Evolutionary conservation across 805 yeast species (phyloP).

Genomic region (Barnettozyma californica): DNA sequence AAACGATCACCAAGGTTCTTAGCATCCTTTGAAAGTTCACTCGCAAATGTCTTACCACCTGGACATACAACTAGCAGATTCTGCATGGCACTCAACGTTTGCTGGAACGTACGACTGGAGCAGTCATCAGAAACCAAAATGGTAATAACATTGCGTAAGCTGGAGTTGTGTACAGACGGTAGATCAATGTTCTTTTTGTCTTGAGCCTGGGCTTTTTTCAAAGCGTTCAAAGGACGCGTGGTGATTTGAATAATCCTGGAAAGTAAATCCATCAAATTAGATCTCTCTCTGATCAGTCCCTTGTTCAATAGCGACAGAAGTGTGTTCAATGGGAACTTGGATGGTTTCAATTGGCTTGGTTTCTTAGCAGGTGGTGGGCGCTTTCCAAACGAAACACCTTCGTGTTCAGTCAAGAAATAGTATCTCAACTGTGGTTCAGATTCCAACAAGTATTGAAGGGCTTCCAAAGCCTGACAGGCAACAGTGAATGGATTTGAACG

Average conservation of each 20-base stretch:
- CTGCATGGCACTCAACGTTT: constrained; percentile 76
- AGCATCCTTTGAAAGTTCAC: constrained; percentile 62
- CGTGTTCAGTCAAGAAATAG: constrained; percentile 78
- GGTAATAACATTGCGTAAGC: constrained; percentile 56
- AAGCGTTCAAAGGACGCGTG: constrained; percentile 61
- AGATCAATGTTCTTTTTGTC: constrained; percentile 33
- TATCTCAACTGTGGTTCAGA: constrained; percentile 61
- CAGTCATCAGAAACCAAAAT: constrained; percentile 79
- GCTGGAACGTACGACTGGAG: constrained; percentile 77
- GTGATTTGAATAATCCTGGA: constrained; percentile 73
- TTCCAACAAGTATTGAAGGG: constrained; percentile 64
- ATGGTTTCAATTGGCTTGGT: constrained; percentile 32
- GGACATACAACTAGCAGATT: constrained; percentile 57
- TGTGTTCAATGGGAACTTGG: constrained; percentile 68
- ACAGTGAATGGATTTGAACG: constrained; percentile 65
- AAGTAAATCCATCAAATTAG: constrained; percentile 67
- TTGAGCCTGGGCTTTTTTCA: constrained; percentile 36
- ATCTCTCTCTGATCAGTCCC: constrained; percentile 62
- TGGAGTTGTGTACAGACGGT: constrained; percentile 60
- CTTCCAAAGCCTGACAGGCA: constrained; percentile 74
- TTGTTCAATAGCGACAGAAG: constrained; percentile 59
- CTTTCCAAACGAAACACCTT: constrained; percentile 34
- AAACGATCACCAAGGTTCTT: constrained; percentile 41
- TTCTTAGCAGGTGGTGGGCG: constrained; percentile 31
- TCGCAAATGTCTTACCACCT: constrained; percentile 60